Base-by-base conservation (phyloP, 257 asterid genomes). In the Eustoma russellianum region DNA sequence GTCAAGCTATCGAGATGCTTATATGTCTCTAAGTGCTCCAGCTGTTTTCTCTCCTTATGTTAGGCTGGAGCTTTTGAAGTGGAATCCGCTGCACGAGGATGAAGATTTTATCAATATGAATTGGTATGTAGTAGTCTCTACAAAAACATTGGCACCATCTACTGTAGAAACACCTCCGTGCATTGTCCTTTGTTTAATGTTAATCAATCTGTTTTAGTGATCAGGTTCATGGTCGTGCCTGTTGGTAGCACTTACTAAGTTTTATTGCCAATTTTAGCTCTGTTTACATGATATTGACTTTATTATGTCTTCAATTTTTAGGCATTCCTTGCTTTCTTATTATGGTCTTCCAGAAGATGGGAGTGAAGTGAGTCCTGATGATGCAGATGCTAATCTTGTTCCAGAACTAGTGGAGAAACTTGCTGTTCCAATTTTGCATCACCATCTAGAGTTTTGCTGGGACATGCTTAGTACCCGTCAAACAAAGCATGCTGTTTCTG, bases 71-170 rank as follows among this genome's bases (percentile, higher is more conserved):
- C 99, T 92, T 76, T 79, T 92, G 63, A 85, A 85, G 80, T 92
- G 99, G 99, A 93, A 92, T 59, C 99, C 99, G 9, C 94, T 92
- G 55, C 97, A 79, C 61, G 80, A 83, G 57, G 88, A 83, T 67
- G 72, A 82, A 58, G 99, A 92, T 69, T 92, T 88, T 68, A 74
- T 70, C 18, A 76, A 87, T 63, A 92, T 88, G 99, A 69, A 78
- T 64, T 92, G 99, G 99, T 91, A 79, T 7, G 79, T 62, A 17
- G 79, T 62, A 17, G 16, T 43, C 48, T 47, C 57, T 38, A 11
- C 43, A 4, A 24, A 24, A 24, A 24, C 30, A 24, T 24, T 24
- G 30, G 30, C 33, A 43, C 1, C 41, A 50, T 8, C 53, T 14
- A 43, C 12, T 18, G 13, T 6, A 35, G 50, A 15, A 5, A 6